These are phyloP conservation scores for Orbilia ellipsospora DNA, from an alignment of 2,329 filamentous ascomycete genomes.

Conservation along the genomic window DNA sequence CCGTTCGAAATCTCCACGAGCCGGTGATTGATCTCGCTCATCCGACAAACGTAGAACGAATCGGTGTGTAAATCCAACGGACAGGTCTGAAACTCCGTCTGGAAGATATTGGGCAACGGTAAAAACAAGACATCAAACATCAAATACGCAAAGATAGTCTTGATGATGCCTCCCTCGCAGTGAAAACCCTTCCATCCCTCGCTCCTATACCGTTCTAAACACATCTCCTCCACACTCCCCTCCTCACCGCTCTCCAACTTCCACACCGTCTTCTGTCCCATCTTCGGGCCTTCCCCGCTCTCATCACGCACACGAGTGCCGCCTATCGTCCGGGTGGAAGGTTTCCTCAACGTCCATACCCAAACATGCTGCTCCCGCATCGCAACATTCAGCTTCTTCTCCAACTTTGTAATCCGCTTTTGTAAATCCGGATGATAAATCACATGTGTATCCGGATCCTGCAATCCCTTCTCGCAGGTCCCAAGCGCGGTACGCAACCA, in stretches of 20 bases:
- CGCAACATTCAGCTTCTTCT: slow-evolving; percentile 82
- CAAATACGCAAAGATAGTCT: slow-evolving; percentile 89
- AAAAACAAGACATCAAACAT: slow-evolving; percentile 94
- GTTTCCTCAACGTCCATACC: slow-evolving; percentile 81
- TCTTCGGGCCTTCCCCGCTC: slow-evolving; percentile 56
- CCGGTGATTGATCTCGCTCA: slow-evolving; percentile 87
- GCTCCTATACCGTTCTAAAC: slow-evolving; percentile 82
- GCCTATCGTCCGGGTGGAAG: slow-evolving; percentile 78
- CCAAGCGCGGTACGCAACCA: slow-evolving; percentile 81
- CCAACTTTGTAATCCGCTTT: slow-evolving; percentile 90
- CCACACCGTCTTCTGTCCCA: slow-evolving; percentile 79
- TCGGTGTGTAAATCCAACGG: slow-evolving; percentile 93
- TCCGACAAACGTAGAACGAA: slow-evolving; percentile 85
- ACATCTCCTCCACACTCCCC: slow-evolving; percentile 94
- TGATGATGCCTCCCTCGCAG: slow-evolving; percentile 87
- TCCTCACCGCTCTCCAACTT: slow-evolving; percentile 75
- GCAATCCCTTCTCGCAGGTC: slow-evolving; percentile 87
- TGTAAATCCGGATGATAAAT: slow-evolving; percentile 95
- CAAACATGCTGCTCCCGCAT: slow-evolving; percentile 93
- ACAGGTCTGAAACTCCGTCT: slow-evolving; percentile 93
- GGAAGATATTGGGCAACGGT: slow-evolving; percentile 96
- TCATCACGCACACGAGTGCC: slow-evolving; percentile 78
- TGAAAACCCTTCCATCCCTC: slow-evolving; percentile 96
- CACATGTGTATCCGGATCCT: slow-evolving; percentile 88
- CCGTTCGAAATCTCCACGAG: slow-evolving; percentile 90